Conservation (phyloP, 2,329 filamentous ascomycete species). For the Cladosporium halotolerans region DNA sequence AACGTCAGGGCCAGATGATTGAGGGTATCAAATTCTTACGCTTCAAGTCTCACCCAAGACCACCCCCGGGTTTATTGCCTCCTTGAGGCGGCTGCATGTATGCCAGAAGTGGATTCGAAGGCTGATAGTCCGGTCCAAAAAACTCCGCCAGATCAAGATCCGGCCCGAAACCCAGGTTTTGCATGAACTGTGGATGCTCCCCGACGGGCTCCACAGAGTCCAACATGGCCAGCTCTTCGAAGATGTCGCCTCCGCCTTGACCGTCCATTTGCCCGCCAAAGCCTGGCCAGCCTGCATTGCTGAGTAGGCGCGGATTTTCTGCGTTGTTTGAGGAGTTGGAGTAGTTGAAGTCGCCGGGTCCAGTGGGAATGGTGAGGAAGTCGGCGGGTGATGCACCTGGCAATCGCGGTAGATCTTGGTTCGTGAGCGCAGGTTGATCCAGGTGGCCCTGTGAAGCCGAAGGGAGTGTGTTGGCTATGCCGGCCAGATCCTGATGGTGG, state of each 20-base stretch:
- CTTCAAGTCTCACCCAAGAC: background rate
- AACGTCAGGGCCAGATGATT: too few species aligned
- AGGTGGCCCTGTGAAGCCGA: background rate
- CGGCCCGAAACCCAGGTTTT: slow-evolving; percentile 59
- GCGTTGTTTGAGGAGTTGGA: background rate
- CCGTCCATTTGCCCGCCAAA: background rate
- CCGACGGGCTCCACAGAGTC: slow-evolving; percentile 48
- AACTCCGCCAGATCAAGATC: slow-evolving; percentile 55
- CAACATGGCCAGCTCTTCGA: slow-evolving; percentile 53
- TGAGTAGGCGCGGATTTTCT: background rate
- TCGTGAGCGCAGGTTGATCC: background rate
- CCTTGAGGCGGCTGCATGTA: slow-evolving; percentile 28
- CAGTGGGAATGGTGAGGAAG: slow-evolving; percentile 9
- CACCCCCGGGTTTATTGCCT: slow-evolving; percentile 2
- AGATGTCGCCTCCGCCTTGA: slow-evolving; percentile 35
- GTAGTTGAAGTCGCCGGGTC: slow-evolving; percentile 6
- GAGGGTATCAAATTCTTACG: too few species aligned
- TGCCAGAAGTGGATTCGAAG: slow-evolving; percentile 35
- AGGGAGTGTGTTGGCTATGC: background rate
- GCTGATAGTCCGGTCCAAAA: slow-evolving; percentile 37
- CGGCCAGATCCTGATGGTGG: background rate
- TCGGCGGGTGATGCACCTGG: background rate
- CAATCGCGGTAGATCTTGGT: slow-evolving; percentile 2
- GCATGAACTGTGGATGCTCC: slow-evolving; percentile 58
- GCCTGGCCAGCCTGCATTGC: slow-evolving; percentile 1